These are phyloP conservation scores for Penicillium sp. DNA, from an alignment of 2,329 filamentous ascomycete genomes.

Conservation along the genomic window DNA sequence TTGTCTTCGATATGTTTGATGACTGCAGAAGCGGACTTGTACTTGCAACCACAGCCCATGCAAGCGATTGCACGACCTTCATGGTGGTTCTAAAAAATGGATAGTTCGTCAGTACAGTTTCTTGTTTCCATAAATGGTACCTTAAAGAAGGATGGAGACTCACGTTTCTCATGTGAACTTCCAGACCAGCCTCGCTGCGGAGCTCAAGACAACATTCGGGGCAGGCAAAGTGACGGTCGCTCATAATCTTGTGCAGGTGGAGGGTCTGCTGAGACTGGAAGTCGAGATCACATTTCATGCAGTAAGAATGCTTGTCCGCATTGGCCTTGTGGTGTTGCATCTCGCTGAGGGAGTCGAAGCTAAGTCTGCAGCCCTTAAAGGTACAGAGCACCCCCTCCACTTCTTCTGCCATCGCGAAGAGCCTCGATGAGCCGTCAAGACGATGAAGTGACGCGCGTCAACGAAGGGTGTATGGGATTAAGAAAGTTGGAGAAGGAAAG, in stretches of 20 bases:
- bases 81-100: conserved; percentile 46
- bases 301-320: conserved; percentile 43
- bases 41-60: conserved; percentile 47
- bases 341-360: conserved; percentile 47
- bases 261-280: conserved; percentile 48
- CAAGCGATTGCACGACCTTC: conserved; percentile 54
- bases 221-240: conserved; percentile 53
- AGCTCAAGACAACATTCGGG: conserved; percentile 59
- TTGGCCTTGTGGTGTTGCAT: conserved; percentile 55
- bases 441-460: neutral
- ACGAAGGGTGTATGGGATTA: neutral
- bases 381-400: conserved; percentile 43
- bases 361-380: conserved; percentile 46
- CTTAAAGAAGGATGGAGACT: conserved; percentile 12
- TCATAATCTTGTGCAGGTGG: conserved; percentile 51
- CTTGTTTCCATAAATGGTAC: neutral
- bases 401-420: neutral
- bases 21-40: conserved; percentile 50
- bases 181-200: conserved; percentile 52
- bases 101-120: neutral
- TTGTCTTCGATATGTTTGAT: conserved; percentile 57
- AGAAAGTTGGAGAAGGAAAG: neutral
- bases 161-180: conserved; percentile 54
- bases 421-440: neutral
- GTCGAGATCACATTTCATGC: conserved; percentile 45